Evolutionary conservation across 169 alveolate genomes (phyloP).

Genomic region (Eimeria nieschulzi): DNA sequence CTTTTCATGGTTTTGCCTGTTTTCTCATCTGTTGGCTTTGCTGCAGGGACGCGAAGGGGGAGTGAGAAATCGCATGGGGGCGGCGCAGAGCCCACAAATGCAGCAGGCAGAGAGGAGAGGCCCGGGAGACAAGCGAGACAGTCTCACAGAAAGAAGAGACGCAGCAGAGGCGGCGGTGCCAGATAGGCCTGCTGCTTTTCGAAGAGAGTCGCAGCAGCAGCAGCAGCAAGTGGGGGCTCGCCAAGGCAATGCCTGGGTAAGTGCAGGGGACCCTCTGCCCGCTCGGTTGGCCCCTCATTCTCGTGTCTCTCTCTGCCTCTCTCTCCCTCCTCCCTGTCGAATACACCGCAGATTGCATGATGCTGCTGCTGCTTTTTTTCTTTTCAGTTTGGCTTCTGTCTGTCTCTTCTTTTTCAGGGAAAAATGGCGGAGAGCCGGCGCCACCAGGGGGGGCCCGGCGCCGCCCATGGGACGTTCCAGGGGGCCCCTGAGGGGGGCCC

Average conservation of each 20-base stretch:
- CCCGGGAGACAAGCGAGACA: not conserved
- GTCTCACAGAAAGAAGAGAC: not conserved
- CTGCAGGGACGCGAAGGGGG: not conserved
- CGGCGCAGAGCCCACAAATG: not conserved
- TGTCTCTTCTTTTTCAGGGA: not conserved
- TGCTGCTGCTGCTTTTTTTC: not conserved
- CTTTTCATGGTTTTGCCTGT: no score
- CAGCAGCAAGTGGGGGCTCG: not conserved
- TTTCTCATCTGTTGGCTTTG: not conserved
- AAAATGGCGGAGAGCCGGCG: not conserved
- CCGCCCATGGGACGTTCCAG: not conserved
- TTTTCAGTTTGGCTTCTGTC: not conserved
- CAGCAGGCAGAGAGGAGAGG: not conserved
- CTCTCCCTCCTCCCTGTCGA: not conserved
- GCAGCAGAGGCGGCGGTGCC: not conserved
- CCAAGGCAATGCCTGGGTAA: not conserved
- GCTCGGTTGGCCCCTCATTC: no score
- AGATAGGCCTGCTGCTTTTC: not conserved
- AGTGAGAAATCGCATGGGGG: not conserved
- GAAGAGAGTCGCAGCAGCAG: not conserved
- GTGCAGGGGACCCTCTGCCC: not conserved
- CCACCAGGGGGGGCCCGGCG: not conserved
- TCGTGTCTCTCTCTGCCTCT: not conserved
- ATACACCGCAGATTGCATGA: no score
- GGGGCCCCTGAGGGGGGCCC: not conserved